Conservation (phyloP, 345 rosid species). For the Heritiera fomes region DNA sequence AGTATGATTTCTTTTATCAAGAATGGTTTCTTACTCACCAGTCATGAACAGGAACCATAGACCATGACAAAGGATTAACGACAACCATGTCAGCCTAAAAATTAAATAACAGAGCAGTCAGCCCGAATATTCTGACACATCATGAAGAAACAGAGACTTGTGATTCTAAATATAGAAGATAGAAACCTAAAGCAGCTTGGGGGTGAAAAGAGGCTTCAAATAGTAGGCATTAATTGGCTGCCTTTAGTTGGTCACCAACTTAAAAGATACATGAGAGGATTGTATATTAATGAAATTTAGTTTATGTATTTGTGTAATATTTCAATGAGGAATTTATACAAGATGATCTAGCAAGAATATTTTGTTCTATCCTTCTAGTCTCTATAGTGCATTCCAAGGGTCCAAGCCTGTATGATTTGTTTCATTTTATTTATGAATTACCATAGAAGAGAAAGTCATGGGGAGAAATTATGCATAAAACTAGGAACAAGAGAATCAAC, state of each 20-base stretch:
- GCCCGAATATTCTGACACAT: slow-evolving; percentile 5
- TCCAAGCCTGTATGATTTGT: not conserved
- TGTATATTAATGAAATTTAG: not conserved
- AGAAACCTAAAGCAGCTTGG: not conserved
- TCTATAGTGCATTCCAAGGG: not conserved
- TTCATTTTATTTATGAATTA: not conserved
- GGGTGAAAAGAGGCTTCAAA: not conserved
- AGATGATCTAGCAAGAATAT: not conserved
- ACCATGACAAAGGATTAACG: slow-evolving; percentile 52
- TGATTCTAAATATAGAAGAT: not conserved
- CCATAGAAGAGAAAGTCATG: not conserved
- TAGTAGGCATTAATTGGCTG: not conserved
- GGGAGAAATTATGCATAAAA: not conserved
- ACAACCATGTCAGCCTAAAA: slow-evolving; percentile 67
- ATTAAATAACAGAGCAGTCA: slow-evolving; percentile 21
- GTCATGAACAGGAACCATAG: slow-evolving; percentile 69
- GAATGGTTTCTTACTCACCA: slow-evolving; percentile 39
- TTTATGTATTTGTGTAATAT: not conserved
- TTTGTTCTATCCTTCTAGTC: not conserved
- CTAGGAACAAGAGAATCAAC: not conserved
- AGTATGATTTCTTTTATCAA: not conserved
- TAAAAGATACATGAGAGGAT: not conserved
- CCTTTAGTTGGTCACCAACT: not conserved
- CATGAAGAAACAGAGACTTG: slow-evolving; percentile 10
- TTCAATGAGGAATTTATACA: not conserved